phyloP scores from a whole-genome alignment of 2,329 filamentous ascomycete genomes.

The Furcasterigmium sp. region DNA sequence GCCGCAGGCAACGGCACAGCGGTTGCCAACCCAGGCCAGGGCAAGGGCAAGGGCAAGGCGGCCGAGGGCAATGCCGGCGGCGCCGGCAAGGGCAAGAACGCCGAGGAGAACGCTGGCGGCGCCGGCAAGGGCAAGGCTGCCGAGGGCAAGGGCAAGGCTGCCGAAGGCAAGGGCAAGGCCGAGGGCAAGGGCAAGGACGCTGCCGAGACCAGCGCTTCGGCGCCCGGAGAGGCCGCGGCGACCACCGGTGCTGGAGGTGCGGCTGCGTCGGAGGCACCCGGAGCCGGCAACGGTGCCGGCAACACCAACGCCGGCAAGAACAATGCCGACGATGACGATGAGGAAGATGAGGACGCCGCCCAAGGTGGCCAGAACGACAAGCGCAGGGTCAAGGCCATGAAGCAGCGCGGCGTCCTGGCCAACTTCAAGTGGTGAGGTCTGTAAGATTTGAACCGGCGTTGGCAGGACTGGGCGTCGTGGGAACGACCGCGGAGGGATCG shows the following conservation, averaged over 20 bases:
- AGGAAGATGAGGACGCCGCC: no score
- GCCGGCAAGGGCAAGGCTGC: not conserved
- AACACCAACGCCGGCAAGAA: not conserved
- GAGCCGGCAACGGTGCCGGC: not conserved
- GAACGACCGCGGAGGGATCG: not conserved
- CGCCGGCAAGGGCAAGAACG: not conserved
- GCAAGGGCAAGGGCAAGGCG: not conserved
- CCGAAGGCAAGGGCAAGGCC: not conserved
- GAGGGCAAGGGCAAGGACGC: not conserved
- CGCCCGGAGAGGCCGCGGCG: not conserved
- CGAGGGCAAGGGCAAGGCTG: not conserved
- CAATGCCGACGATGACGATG: not conserved
- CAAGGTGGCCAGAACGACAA: not conserved
- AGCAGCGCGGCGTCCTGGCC: not conserved
- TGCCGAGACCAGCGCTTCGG: not conserved
- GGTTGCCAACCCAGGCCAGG: no score
- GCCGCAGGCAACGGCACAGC: not conserved
- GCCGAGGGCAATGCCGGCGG: not conserved
- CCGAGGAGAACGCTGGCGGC: not conserved
- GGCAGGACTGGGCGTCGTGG: not conserved
- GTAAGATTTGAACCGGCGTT: no score
- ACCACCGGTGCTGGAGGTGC: not conserved
- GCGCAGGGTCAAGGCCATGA: not conserved
- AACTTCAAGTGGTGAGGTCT: slow-evolving; percentile 1
- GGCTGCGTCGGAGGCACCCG: not conserved